Base-by-base conservation (phyloP, 768 basidiomycete species). In the Xanthoconium stramineum region DNA sequence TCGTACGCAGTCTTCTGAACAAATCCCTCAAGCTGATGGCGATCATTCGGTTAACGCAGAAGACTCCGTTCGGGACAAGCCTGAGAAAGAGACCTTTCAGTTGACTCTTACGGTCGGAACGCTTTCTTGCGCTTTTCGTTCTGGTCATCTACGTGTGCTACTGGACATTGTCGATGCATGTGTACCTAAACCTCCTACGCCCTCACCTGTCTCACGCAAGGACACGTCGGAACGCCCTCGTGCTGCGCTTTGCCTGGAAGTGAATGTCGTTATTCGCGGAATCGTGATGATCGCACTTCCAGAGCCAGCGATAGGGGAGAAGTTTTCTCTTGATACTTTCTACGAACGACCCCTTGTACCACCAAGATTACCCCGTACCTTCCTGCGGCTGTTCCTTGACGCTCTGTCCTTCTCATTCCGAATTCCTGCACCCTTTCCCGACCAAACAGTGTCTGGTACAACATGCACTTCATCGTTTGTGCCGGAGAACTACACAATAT, bases 291-390 rank as follows among this genome's bases (percentile, higher is more conserved):
- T 88, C 33, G 59, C 84, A 13, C 73, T 84, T 48, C 76, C 79
- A 0, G 61, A 71, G 10, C 56, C 60, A 19, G 37, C 37, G 11
- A 52, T 38, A 11, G 59, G 47, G 20, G 50, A 57, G 37, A 28
- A 13, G 35, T 36, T 54, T 47, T 59, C 61, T 40, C 48, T 76
- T 17, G 55, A 68, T 11, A 55, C 63, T 24, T 90, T 83, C 65
- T 89, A 85, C 65, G 68, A 75, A 19, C 78, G 75, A 24, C 88
- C 88, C 3, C 71, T 88, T n/a, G 67, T 78, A 6, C 84, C 86
- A 43, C 86, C 83, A 15, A 68, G 61, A 37, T 65, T 83, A 8
- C 65, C 72, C 10, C 68, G 73, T 45, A 76, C 80, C 32, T 89
- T 82, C 64, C 60, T 82, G 47, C 83, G 89, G 7, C 50, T 84